A percentile compares a stretch with the other conserved stretches of the same genome.
Evolutionary conservation across 1,139 yeast species (phyloP).

Genomic region (Geotrichum bryndzae): DNA sequence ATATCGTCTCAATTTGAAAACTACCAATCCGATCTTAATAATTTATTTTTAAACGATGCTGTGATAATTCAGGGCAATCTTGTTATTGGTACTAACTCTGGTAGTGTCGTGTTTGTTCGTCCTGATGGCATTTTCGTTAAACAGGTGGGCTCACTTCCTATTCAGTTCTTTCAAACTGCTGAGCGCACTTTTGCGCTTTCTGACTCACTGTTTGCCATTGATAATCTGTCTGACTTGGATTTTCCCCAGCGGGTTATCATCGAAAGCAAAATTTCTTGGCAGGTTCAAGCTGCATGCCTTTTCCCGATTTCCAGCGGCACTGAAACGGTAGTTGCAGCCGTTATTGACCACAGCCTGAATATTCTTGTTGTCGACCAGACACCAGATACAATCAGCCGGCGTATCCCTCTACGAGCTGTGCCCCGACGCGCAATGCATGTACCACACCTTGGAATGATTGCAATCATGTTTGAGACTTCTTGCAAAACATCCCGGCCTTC

Average conservation of each 20-base stretch:
- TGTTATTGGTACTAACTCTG: slow-evolving; percentile 9
- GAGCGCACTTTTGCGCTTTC: slow-evolving; percentile 3
- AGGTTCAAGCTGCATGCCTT: slow-evolving; percentile 11
- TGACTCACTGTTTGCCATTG: not conserved
- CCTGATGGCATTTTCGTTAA: not conserved
- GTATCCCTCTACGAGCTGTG: slow-evolving; percentile 6
- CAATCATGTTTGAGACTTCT: slow-evolving; percentile 5
- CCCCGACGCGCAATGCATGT: slow-evolving; percentile 9
- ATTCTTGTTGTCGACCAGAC: slow-evolving; percentile 2
- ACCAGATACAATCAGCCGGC: not conserved
- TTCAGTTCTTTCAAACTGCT: slow-evolving; percentile 3
- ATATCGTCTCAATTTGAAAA: not conserved
- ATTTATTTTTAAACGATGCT: not conserved
- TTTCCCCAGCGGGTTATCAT: slow-evolving; percentile 7
- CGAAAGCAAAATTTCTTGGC: not conserved
- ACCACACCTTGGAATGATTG: slow-evolving; percentile 10
- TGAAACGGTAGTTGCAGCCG: slow-evolving; percentile 5
- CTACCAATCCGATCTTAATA: not conserved
- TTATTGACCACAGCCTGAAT: not conserved
- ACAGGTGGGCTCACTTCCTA: slow-evolving; percentile 6
- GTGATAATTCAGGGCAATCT: not conserved
- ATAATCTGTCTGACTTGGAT: not conserved
- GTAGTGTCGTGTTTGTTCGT: not conserved
- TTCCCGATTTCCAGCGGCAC: slow-evolving; percentile 1
- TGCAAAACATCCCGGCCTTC: slow-evolving; percentile 5